Conservation (phyloP, 345 rosid genomes). For the Brassica juncea region DNA sequence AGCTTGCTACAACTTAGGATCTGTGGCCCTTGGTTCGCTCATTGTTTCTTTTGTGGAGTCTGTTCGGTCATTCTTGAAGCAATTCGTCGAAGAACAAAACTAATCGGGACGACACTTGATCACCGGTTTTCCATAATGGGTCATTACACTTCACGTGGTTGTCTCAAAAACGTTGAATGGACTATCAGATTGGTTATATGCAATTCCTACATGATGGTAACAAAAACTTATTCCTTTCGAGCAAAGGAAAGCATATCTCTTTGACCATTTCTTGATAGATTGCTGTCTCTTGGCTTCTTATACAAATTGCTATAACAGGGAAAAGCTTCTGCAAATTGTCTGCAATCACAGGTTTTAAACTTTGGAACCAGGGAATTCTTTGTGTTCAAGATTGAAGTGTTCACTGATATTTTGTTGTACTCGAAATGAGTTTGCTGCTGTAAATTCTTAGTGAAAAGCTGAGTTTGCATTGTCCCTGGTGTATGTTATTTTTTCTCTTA, state of each 20-base stretch:
- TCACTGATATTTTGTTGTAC: too few relatives aligned
- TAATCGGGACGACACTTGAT: slow-evolving; percentile 48
- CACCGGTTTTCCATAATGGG: slow-evolving; percentile 59
- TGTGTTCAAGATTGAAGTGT: background rate
- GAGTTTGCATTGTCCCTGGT: background rate
- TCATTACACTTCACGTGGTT: slow-evolving; percentile 60
- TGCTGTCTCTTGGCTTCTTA: slow-evolving; percentile 6
- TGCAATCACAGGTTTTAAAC: slow-evolving; percentile 49
- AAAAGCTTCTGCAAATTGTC: too few relatives aligned
- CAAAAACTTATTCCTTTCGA: background rate
- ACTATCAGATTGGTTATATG: slow-evolving; percentile 80
- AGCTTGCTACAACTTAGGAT: slow-evolving; percentile 87
- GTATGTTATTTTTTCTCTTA: background rate
- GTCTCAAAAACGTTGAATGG: slow-evolving; percentile 67
- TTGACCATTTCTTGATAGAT: background rate
- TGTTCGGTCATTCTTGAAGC: slow-evolving; percentile 78
- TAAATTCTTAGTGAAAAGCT: background rate
- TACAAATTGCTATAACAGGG: slow-evolving; percentile 91
- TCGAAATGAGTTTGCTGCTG: background rate
- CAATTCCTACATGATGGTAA: slow-evolving; percentile 96
- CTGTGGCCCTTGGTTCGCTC: slow-evolving; percentile 91
- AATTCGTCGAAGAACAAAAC: slow-evolving; percentile 72
- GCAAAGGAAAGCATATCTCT: background rate
- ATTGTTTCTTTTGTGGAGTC: slow-evolving; percentile 90
- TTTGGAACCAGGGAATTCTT: background rate